These are phyloP conservation scores for Tagetes erecta DNA, from an alignment of 129 eudicot genomes.

Conservation along the genomic window DNA sequence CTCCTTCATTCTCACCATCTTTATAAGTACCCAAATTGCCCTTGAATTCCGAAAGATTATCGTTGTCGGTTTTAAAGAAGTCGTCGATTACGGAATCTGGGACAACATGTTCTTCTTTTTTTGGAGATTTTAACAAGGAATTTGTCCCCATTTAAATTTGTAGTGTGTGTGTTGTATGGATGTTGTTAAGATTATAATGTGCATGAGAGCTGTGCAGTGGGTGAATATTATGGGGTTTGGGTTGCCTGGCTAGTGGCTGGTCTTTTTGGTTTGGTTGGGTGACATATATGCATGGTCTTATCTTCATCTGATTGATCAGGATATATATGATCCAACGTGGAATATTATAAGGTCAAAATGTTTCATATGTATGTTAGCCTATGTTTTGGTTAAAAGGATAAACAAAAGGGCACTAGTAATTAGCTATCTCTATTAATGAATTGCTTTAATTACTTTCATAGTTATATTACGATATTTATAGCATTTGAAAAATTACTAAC, in stretches of 20 bases:
- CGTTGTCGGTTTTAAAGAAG: conserved; percentile 28
- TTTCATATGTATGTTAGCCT: not conserved
- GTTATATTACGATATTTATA: too few species aligned
- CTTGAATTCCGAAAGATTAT: conserved; percentile 10
- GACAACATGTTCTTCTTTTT: conserved; percentile 34
- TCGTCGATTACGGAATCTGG: conserved; percentile 16
- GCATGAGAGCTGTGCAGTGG: conserved; percentile 31
- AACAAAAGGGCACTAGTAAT: not conserved
- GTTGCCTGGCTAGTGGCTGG: conserved; percentile 25
- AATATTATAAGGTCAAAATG: conserved; percentile 6
- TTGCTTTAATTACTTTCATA: too few species aligned
- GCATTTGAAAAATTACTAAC: too few species aligned
- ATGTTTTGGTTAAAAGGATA: too few species aligned
- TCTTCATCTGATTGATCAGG: conserved; percentile 37
- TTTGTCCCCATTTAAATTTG: conserved; percentile 20
- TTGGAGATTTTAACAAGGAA: conserved; percentile 34
- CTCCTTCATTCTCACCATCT: conserved; percentile 9
- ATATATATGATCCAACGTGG: conserved; percentile 28
- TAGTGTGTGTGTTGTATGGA: conserved; percentile 10
- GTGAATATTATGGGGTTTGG: conserved; percentile 28
- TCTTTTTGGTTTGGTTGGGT: conserved; percentile 30
- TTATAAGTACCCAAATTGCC: conserved; percentile 6
- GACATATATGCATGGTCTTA: conserved; percentile 30
- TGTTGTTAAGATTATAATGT: conserved; percentile 16
- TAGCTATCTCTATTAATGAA: too few species aligned